These are phyloP conservation scores for Coniosporium apollinis DNA, from an alignment of 495 filamentous ascomycete species.

Conservation along the genomic window DNA sequence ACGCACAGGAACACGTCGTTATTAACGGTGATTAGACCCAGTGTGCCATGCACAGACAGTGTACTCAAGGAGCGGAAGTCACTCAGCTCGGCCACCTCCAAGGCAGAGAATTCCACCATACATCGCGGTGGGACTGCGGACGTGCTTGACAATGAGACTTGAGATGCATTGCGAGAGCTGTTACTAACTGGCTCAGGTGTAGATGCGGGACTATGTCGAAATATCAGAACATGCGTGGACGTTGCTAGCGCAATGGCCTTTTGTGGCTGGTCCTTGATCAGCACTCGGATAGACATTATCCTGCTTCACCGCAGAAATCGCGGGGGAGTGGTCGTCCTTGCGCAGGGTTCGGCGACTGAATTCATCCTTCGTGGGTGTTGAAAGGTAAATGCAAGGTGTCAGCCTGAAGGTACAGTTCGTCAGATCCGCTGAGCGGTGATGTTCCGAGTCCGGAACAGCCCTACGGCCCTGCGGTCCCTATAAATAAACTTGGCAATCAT, in stretches of 20 bases:
- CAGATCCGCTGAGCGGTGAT: no score
- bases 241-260: conserved; percentile 75
- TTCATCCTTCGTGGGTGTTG: no score
- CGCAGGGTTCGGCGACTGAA: no score
- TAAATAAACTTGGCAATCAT: no score
- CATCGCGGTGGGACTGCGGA: conserved; percentile 38
- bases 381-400: no score
- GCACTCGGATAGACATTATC: conserved; percentile 38
- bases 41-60: conserved; percentile 68
- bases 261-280: conserved; percentile 62
- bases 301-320: not conserved
- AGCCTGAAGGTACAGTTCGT: no score
- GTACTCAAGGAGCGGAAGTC: conserved; percentile 57
- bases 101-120: conserved; percentile 68
- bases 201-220: conserved; percentile 51
- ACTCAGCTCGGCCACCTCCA: conserved; percentile 46
- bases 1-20: conserved; percentile 84
- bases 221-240: conserved; percentile 60
- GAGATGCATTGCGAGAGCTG: conserved; percentile 7
- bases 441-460: no score
- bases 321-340: not conserved
- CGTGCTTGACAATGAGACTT: conserved; percentile 8
- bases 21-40: conserved; percentile 74
- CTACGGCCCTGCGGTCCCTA: no score
- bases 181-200: conserved; percentile 13